Conservation (phyloP, 805 yeast species). For the Osmozyma mogii region DNA sequence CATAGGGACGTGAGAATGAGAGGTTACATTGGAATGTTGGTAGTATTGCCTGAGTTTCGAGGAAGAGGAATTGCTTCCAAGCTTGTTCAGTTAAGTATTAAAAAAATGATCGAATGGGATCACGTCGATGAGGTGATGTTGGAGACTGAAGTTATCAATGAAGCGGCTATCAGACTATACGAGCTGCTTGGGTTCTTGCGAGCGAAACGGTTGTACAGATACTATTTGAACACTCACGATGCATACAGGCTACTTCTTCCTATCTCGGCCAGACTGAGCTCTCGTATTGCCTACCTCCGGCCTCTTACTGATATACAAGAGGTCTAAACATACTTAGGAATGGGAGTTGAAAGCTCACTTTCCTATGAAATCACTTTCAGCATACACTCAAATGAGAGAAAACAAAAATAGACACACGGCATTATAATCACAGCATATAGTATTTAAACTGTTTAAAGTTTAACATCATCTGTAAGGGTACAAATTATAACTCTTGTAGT, state of each 20-base stretch:
- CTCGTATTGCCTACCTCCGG: constrained; percentile 47
- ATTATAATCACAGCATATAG: too few species aligned
- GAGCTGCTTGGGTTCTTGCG: constrained; percentile 72
- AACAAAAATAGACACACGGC: too few species aligned
- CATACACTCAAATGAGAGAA: too few species aligned
- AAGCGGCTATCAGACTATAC: constrained; percentile 60
- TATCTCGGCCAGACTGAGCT: constrained; percentile 43
- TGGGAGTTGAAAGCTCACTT: too few species aligned
- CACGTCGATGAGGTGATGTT: constrained; percentile 85
- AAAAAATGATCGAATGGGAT: constrained; percentile 50
- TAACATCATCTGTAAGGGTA: too few species aligned
- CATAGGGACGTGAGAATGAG: constrained; percentile 69
- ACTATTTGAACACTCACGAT: constrained; percentile 88
- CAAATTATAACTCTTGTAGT: too few species aligned
- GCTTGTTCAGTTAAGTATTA: constrained; percentile 55
- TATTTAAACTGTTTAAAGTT: too few species aligned
- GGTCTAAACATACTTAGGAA: too few species aligned
- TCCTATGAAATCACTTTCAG: too few species aligned
- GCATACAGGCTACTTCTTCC: constrained; percentile 86
- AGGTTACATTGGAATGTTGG: constrained; percentile 96
- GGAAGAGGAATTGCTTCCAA: constrained; percentile 77
- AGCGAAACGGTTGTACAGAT: constrained; percentile 70
- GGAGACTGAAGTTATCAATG: constrained; percentile 84
- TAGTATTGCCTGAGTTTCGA: constrained; percentile 63
- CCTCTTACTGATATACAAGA: too few species aligned